phyloP scores from a whole-genome alignment of 225 moss, liverwort and hornwort genomes.

The Asterella californica region DNA sequence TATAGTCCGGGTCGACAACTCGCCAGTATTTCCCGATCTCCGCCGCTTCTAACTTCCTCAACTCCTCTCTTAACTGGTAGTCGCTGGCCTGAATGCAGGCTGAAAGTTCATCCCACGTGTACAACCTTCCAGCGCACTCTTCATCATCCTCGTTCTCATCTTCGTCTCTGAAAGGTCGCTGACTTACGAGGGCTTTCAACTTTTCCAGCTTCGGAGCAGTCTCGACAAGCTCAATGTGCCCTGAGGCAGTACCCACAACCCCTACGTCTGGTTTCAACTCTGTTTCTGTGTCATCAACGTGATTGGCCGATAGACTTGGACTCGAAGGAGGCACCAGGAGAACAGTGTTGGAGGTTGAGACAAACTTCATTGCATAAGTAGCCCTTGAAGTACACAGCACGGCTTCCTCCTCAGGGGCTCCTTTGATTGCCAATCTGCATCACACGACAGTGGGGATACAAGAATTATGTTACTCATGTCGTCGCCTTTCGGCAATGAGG shows the following conservation, averaged over 20 bases:
- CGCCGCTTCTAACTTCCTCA: constrained; percentile 62
- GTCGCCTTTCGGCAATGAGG: too few relatives aligned
- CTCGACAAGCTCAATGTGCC: constrained; percentile 82
- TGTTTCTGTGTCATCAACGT: constrained; percentile 5
- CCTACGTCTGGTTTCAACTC: constrained; percentile 33
- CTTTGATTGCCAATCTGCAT: constrained; percentile 74
- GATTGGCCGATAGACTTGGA: neutral
- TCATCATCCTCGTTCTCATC: constrained; percentile 43
- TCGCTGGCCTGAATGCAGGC: constrained; percentile 66
- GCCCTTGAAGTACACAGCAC: constrained; percentile 78
- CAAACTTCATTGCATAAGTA: constrained; percentile 87
- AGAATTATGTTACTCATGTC: too few relatives aligned
- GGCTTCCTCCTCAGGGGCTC: constrained; percentile 66
- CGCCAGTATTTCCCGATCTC: constrained; percentile 77
- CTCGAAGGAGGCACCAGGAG: constrained; percentile 65
- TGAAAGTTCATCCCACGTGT: constrained; percentile 62
- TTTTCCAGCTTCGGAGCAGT: constrained; percentile 70
- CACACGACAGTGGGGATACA: too few relatives aligned
- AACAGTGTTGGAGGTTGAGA: constrained; percentile 92
- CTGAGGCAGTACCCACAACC: constrained; percentile 72
- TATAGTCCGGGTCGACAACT: constrained; percentile 56
- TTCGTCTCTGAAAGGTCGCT: constrained; percentile 68
- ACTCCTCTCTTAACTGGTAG: constrained; percentile 54
- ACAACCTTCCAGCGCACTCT: constrained; percentile 46
- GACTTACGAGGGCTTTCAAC: constrained; percentile 59